phyloP scores from a whole-genome alignment of 805 yeast genomes.

The Candida ovalis region DNA sequence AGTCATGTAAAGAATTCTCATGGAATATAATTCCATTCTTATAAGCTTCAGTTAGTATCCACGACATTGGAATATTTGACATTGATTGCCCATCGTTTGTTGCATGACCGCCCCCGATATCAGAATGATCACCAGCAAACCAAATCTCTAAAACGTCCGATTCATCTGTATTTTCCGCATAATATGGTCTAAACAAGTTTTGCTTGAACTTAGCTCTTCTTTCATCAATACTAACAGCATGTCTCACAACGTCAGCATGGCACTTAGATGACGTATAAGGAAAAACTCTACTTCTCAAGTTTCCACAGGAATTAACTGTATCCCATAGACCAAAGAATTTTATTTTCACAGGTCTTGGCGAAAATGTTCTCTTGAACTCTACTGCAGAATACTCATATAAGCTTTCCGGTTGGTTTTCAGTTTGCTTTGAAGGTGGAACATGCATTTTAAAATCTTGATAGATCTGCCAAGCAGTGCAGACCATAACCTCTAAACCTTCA shows the following conservation, averaged over 20 bases:
- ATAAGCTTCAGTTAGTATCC: constrained; percentile 57
- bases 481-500: constrained; percentile 52
- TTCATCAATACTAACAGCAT: constrained; percentile 66
- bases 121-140: constrained; percentile 71
- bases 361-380: constrained; percentile 54
- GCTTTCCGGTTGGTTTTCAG: constrained; percentile 55
- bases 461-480: constrained; percentile 58
- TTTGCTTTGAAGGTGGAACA: no score
- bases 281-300: constrained; percentile 52
- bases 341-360: constrained; percentile 38
- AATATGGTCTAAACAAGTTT: constrained; percentile 45
- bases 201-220: constrained; percentile 61
- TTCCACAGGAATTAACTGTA: constrained; percentile 64
- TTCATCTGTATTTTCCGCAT: constrained; percentile 15
- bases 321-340: constrained; percentile 68
- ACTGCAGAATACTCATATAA: constrained; percentile 43
- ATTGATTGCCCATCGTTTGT: constrained; percentile 43
- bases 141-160: constrained; percentile 44
- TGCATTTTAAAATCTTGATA: no score
- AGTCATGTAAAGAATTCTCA: constrained; percentile 36
- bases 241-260: constrained; percentile 57
- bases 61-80: constrained; percentile 51
- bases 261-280: constrained; percentile 51
- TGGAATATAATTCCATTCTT: constrained; percentile 48
- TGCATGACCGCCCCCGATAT: constrained; percentile 67